Evolutionary conservation across 306 rosid species (phyloP).

Genomic region (Dryas octopetala): DNA sequence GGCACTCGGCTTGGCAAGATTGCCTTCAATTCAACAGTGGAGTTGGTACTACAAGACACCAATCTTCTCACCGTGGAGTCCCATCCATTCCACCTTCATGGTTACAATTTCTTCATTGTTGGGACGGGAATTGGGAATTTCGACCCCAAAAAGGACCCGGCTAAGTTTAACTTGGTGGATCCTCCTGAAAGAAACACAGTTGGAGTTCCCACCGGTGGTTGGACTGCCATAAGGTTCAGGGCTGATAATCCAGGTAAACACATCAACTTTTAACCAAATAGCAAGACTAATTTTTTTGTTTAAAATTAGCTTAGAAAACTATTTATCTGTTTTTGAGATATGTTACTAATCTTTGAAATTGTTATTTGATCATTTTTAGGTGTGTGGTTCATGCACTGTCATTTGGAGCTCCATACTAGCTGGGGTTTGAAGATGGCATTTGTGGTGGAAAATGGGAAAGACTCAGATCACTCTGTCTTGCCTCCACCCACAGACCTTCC

Average conservation of each 20-base stretch:
- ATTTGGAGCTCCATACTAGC: constrained; percentile 41
- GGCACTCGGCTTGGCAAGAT: constrained; percentile 39
- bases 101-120: constrained; percentile 37
- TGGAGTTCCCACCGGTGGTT: constrained; percentile 43
- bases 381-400: constrained; percentile 47
- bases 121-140: constrained; percentile 39
- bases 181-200: constrained; percentile 39
- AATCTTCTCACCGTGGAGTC: constrained; percentile 40
- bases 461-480: constrained; percentile 24
- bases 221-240: constrained; percentile 38
- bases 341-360: too few species aligned
- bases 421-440: constrained; percentile 49
- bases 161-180: constrained; percentile 34
- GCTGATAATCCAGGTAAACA: constrained; percentile 41
- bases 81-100: constrained; percentile 43
- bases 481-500: constrained; percentile 45
- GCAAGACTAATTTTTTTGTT: not conserved
- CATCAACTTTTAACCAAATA: not conserved
- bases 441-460: constrained; percentile 33
- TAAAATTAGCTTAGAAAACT: too few species aligned
- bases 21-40: constrained; percentile 34
- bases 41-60: constrained; percentile 37
- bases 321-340: too few species aligned
- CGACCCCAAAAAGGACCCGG: constrained; percentile 23
- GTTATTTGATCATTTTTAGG: constrained; percentile 11